These are phyloP conservation scores for Suhomyces guaymorum DNA, from an alignment of 1,139 yeast genomes.

Conservation along the genomic window DNA sequence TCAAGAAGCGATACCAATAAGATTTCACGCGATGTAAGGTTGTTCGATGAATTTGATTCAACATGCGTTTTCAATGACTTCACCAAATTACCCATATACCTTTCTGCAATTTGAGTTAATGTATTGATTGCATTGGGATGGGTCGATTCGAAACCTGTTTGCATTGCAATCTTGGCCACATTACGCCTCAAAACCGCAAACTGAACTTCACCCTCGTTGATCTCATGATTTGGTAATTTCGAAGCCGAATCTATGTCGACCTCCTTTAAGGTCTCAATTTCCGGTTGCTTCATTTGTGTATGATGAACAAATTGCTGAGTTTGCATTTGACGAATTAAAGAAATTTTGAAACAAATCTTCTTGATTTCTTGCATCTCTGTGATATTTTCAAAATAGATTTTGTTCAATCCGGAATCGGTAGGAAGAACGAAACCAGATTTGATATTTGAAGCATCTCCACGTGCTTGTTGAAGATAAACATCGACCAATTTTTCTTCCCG, in stretches of 20 bases:
- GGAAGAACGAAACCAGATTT: constrained; percentile 36
- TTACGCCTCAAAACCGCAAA: constrained; percentile 67
- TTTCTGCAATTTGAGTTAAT: constrained; percentile 81
- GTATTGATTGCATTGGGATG: constrained; percentile 78
- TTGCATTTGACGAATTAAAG: constrained; percentile 88
- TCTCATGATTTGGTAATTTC: constrained; percentile 67
- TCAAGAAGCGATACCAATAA: constrained; percentile 68
- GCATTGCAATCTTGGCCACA: constrained; percentile 82
- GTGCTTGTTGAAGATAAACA: constrained; percentile 31
- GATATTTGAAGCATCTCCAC: constrained; percentile 29
- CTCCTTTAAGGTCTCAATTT: constrained; percentile 60
- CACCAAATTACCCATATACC: constrained; percentile 72
- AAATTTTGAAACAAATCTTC: constrained; percentile 83
- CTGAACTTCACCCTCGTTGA: constrained; percentile 57
- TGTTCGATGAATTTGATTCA: constrained; percentile 61
- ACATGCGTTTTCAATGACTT: constrained; percentile 67
- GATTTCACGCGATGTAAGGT: constrained; percentile 45
- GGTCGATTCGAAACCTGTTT: constrained; percentile 87
- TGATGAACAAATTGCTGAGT: constrained; percentile 77
- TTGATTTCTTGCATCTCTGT: constrained; percentile 84
- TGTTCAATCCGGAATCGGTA: constrained; percentile 58
- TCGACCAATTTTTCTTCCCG: constrained; percentile 54
- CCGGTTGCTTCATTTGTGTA: constrained; percentile 72
- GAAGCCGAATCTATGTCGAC: constrained; percentile 79
- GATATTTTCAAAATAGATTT: constrained; percentile 64